phyloP scores from a whole-genome alignment of 2,329 filamentous ascomycete genomes.

The Beauveria brongniartii region DNA sequence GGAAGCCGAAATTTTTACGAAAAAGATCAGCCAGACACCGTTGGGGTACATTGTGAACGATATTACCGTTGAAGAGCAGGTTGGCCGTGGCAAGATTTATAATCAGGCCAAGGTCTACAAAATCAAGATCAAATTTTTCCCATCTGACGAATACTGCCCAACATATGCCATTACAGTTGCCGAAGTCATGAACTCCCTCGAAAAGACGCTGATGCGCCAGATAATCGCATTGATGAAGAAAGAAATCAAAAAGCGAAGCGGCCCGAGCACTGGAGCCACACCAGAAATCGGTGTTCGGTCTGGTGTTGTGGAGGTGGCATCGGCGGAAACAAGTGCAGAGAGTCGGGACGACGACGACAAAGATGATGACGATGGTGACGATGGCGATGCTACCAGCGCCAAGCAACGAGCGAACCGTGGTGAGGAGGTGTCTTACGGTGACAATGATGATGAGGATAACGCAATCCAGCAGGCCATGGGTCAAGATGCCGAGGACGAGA shows the following conservation, averaged over 20 bases:
- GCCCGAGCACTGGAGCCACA: constrained; percentile 56
- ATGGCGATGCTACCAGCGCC: constrained; percentile 66
- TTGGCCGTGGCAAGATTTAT: constrained; percentile 62
- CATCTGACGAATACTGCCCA: constrained; percentile 69
- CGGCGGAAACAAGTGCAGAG: background rate
- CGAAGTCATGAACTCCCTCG: constrained; percentile 74
- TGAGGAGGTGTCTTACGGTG: constrained; percentile 82
- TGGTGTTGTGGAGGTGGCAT: constrained; percentile 44
- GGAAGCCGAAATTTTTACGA: constrained; percentile 73
- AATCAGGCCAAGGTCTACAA: constrained; percentile 76
- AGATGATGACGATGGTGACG: constrained; percentile 64
- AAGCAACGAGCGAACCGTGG: constrained; percentile 69
- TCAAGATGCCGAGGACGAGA: constrained; percentile 46
- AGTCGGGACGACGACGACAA: constrained; percentile 33
- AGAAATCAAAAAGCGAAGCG: constrained; percentile 70
- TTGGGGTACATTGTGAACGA: constrained; percentile 78
- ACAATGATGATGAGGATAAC: constrained; percentile 86
- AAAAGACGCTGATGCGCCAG: constrained; percentile 66
- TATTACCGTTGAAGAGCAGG: constrained; percentile 69
- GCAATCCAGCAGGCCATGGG: constrained; percentile 59
- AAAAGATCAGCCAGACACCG: constrained; percentile 80
- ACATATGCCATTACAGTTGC: constrained; percentile 75
- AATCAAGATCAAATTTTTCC: constrained; percentile 76
- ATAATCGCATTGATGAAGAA: constrained; percentile 63
- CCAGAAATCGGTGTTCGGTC: constrained; percentile 60